Conservation (phyloP, 208 protist species). For the Trypanosoma theileri region DNA sequence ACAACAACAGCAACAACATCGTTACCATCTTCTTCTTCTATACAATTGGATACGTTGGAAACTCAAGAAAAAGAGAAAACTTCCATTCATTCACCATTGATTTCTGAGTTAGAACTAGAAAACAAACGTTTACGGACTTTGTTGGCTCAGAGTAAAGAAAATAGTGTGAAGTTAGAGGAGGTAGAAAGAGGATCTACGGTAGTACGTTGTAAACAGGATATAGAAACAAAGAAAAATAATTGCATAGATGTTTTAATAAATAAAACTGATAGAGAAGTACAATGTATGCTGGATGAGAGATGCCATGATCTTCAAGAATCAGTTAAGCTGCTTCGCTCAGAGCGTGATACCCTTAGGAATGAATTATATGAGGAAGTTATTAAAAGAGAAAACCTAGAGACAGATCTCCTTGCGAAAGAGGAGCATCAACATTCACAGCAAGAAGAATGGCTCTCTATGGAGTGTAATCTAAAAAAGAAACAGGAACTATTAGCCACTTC, state of each 20-base stretch:
- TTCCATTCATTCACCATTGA: not conserved
- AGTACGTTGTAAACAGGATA: not conserved
- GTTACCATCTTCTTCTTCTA: not conserved
- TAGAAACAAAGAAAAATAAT: not conserved
- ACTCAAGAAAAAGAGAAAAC: not conserved
- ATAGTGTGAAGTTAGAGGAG: not conserved
- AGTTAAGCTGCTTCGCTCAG: not conserved
- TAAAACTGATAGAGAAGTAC: not conserved
- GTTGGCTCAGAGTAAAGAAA: not conserved
- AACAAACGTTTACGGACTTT: not conserved
- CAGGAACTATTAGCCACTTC: slow-evolving; percentile 21
- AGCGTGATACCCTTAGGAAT: slow-evolving; percentile 26
- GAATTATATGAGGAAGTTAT: slow-evolving; percentile 30
- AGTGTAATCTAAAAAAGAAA: slow-evolving; percentile 10
- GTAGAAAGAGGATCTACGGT: not conserved
- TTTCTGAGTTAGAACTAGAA: not conserved
- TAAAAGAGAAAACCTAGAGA: slow-evolving; percentile 49
- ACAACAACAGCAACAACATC: not conserved
- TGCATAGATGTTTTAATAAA: slow-evolving; percentile 1
- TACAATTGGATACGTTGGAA: not conserved
- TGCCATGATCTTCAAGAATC: not conserved
- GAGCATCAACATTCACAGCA: slow-evolving; percentile 36
- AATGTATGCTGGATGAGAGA: slow-evolving; percentile 6
- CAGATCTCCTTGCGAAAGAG: slow-evolving; percentile 45
- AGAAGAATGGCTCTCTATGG: slow-evolving; percentile 26